Conservation (phyloP, 108 stramenopile species). For the Cyclotella distinguenda region DNA sequence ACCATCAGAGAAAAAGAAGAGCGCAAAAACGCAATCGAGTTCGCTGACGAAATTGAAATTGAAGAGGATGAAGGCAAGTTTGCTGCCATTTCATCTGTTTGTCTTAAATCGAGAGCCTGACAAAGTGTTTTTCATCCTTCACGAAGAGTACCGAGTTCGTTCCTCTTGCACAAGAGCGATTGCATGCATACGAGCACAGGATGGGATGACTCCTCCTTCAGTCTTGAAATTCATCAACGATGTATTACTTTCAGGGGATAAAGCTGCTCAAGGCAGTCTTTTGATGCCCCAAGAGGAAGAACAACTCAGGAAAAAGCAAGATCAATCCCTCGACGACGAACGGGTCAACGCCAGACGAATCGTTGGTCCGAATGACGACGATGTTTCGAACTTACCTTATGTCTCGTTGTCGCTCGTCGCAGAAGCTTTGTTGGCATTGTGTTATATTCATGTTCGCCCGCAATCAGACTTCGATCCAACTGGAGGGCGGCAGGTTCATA, state of each 20-base stretch:
- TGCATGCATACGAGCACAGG: conserved; percentile 73
- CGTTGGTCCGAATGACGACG: conserved; percentile 50
- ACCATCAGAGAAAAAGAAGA: conserved; percentile 60
- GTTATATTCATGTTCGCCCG: conserved; percentile 74
- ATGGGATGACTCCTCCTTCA: conserved; percentile 73
- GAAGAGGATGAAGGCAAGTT: conserved; percentile 94
- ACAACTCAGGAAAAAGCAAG: conserved; percentile 48
- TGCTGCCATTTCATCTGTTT: too few relatives aligned
- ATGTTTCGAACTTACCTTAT: conserved; percentile 54
- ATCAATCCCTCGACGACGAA: conserved; percentile 40
- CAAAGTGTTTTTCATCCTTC: too few relatives aligned
- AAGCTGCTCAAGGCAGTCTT: conserved; percentile 60
- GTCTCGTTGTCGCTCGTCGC: conserved; percentile 71
- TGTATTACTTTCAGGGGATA: conserved; percentile 69
- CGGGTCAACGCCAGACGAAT: conserved; percentile 27
- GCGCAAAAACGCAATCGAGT: conserved; percentile 59
- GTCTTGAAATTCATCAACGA: conserved; percentile 71
- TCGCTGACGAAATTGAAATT: conserved; percentile 76
- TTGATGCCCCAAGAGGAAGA: conserved; percentile 71
- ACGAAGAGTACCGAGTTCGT: conserved; percentile 17
- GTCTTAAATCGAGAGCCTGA: too few relatives aligned
- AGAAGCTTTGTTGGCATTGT: conserved; percentile 77
- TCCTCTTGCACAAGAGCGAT: conserved; percentile 15
- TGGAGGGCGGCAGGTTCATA: conserved; percentile 58
- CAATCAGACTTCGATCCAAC: conserved; percentile 67